These are phyloP conservation scores for Leucoagaricus sp. DNA, from an alignment of 1,284 basidiomycete genomes.

Conservation along the genomic window DNA sequence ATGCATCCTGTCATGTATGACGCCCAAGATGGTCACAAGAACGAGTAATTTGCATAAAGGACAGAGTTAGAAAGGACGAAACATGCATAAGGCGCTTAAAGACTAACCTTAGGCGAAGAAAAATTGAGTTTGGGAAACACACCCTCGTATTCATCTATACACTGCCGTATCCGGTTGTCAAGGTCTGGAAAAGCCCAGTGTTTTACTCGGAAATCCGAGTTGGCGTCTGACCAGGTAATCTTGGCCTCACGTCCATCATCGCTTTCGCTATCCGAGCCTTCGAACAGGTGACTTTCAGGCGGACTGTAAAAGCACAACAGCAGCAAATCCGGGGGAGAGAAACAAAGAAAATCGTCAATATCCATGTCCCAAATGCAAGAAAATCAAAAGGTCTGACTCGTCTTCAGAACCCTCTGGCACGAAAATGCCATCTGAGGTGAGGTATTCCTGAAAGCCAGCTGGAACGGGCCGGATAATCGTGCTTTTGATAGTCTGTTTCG, in stretches of 20 bases:
- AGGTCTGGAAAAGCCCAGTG: conserved; percentile 75
- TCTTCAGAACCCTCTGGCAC: conserved; percentile 84
- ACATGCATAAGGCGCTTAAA: neutral
- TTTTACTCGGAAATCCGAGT: conserved; percentile 24
- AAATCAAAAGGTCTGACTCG: conserved; percentile 42
- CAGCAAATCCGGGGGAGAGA: conserved; percentile 24
- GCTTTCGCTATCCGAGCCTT: conserved; percentile 49
- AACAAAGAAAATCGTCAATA: conserved; percentile 25
- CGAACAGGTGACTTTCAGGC: conserved; percentile 56
- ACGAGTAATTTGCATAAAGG: neutral
- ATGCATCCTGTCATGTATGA: conserved; percentile 70
- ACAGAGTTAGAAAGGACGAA: too few relatives aligned
- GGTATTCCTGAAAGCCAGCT: conserved; percentile 68
- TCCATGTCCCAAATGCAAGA: neutral
- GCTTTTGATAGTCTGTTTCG: conserved; percentile 72
- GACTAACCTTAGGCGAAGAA: conserved; percentile 79
- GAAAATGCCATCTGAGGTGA: conserved; percentile 79
- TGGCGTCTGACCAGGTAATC: conserved; percentile 22
- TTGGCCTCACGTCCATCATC: conserved; percentile 39
- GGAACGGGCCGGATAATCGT: conserved; percentile 76
- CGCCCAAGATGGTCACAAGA: neutral
- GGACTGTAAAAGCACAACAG: too few relatives aligned
- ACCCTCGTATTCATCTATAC: conserved; percentile 73
- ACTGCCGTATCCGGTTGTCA: conserved; percentile 70
- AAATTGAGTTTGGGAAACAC: conserved; percentile 97